phyloP scores from a whole-genome alignment of 1,284 basidiomycete genomes.

The Marasmius tenuissimus region DNA sequence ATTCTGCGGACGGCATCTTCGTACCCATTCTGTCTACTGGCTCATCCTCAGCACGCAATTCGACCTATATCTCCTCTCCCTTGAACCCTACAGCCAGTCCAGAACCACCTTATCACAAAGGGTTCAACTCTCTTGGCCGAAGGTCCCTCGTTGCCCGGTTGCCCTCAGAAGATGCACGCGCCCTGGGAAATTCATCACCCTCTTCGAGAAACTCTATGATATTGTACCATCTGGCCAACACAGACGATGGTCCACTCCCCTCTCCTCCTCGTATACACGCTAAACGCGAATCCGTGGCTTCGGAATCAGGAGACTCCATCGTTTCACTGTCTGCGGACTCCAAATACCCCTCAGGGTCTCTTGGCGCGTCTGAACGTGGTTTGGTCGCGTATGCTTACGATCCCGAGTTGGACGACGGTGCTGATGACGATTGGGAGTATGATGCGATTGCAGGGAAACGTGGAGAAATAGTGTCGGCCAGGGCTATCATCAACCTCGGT shows the following conservation, averaged over 20 bases:
- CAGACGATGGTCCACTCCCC: conserved; percentile 10
- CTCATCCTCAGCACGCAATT: not conserved
- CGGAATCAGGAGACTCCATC: conserved; percentile 25
- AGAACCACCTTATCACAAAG: conserved; percentile 7
- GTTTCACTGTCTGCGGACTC: conserved; percentile 30
- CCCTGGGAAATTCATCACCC: conserved; percentile 8
- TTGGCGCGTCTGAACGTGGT: conserved; percentile 18
- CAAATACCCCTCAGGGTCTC: conserved; percentile 28
- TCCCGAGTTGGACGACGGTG: conserved; percentile 24
- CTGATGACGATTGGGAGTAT: conserved; percentile 29
- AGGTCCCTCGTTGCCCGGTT: conserved; percentile 5
- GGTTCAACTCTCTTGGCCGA: conserved; percentile 14
- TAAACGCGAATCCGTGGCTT: conserved; percentile 20
- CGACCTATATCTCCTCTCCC: conserved; percentile 16
- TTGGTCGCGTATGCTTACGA: conserved; percentile 37
- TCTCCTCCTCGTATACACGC: conserved; percentile 13
- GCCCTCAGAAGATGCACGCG: conserved; percentile 25
- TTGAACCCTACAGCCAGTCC: conserved; percentile 15
- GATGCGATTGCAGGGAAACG: conserved; percentile 21
- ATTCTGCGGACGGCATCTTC: not conserved
- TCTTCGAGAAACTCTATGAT: conserved; percentile 29
- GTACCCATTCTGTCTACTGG: no score
- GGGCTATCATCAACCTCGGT: conserved; percentile 27
- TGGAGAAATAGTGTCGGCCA: conserved; percentile 16
- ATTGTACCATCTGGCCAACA: conserved; percentile 29